phyloP scores from a whole-genome alignment of 352 stramenopile species.

The Phytophthora parvispora region DNA sequence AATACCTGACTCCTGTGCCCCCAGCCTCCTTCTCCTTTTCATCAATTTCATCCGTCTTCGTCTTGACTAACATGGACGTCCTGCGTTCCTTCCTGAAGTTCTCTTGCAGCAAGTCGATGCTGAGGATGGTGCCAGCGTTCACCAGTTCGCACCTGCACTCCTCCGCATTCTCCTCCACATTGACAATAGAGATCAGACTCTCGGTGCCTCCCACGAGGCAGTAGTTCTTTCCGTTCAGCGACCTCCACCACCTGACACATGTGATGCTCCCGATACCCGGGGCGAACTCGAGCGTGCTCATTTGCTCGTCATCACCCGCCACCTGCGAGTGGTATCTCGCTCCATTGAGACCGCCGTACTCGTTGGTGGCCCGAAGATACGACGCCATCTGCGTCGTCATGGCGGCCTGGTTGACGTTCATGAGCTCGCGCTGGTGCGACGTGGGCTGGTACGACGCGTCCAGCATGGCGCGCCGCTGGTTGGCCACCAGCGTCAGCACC shows the following conservation, averaged over 20 bases:
- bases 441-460: slow-evolving; percentile 60
- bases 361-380: slow-evolving; percentile 85
- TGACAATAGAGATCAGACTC: slow-evolving; percentile 87
- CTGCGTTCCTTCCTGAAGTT: slow-evolving; percentile 79
- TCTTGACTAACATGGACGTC: slow-evolving; percentile 89
- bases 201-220: slow-evolving; percentile 83
- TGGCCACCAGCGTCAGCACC: slow-evolving; percentile 66
- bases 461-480: slow-evolving; percentile 67
- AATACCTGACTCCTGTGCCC: slow-evolving; percentile 61
- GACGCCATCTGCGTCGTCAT: slow-evolving; percentile 89
- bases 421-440: slow-evolving; percentile 69
- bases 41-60: slow-evolving; percentile 49
- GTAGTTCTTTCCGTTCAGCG: slow-evolving; percentile 88
- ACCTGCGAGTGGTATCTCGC: slow-evolving; percentile 87
- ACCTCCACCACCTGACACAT: slow-evolving; percentile 84
- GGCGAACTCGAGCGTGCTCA: slow-evolving; percentile 88
- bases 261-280: slow-evolving; percentile 73
- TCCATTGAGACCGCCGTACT: slow-evolving; percentile 81
- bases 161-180: slow-evolving; percentile 88
- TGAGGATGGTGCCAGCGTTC: slow-evolving; percentile 66
- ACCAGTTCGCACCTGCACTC: slow-evolving; percentile 86
- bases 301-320: slow-evolving; percentile 82
- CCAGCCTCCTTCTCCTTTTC: slow-evolving; percentile 31
- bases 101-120: slow-evolving; percentile 84
- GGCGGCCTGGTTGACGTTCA: slow-evolving; percentile 74